phyloP scores from a whole-genome alignment of 2,329 filamentous ascomycete genomes.

The Nakataea oryzae region DNA sequence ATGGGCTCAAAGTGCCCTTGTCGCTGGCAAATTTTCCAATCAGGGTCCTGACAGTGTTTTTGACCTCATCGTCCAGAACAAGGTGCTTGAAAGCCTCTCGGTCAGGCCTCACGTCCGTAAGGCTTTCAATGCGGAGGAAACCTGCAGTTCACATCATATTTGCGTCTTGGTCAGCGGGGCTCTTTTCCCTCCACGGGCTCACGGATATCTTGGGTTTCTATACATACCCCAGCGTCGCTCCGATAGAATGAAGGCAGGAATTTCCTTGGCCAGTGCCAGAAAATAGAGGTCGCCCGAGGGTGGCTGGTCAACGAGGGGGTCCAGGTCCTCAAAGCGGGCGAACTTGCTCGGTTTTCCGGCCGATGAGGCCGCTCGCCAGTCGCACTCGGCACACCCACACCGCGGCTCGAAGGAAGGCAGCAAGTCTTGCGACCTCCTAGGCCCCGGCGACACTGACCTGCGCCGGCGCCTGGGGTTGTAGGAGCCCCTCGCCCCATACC shows the following conservation, averaged over 20 bases:
- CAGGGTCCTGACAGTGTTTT: conserved; percentile 33
- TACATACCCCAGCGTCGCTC: conserved; percentile 29
- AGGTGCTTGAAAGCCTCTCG: conserved; percentile 39
- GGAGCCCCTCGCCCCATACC: too few species aligned
- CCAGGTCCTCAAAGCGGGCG: conserved; percentile 27
- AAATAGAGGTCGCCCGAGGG: conserved; percentile 33
- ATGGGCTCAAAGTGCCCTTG: conserved; percentile 28
- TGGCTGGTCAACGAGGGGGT: conserved; percentile 22
- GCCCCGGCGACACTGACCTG: not conserved
- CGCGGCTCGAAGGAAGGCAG: conserved; percentile 28
- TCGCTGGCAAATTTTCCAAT: conserved; percentile 33
- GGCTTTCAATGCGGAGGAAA: conserved; percentile 25
- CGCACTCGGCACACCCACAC: conserved; percentile 31
- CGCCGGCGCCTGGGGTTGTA: too few species aligned
- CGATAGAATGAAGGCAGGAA: conserved; percentile 34
- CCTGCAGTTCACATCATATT: conserved; percentile 8
- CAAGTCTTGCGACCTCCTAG: conserved; percentile 17
- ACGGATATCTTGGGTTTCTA: not conserved
- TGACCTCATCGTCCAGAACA: conserved; percentile 36
- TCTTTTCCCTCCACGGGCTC: not conserved
- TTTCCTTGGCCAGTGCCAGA: conserved; percentile 28
- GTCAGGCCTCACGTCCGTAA: conserved; percentile 30
- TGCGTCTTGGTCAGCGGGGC: conserved; percentile 25
- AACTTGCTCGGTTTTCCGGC: conserved; percentile 19
- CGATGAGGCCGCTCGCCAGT: conserved; percentile 3